Percentiles rank a stretch among this genome's conserved stretches.
These are phyloP conservation scores for Trypanosoma conorhini DNA, from an alignment of 208 protist species.

Conservation along the genomic window DNA sequence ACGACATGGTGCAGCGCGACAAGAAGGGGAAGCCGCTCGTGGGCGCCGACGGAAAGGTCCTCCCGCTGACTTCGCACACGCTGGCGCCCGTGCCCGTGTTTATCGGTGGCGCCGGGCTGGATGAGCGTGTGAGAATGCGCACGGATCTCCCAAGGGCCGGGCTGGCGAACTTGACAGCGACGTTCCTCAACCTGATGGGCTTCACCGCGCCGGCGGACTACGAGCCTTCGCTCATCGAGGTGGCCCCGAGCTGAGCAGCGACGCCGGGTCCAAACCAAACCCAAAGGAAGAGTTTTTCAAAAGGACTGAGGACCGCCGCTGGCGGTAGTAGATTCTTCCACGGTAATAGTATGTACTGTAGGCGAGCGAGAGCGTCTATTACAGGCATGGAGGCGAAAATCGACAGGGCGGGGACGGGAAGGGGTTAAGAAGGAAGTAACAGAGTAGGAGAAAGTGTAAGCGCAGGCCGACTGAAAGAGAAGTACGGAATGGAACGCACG, in stretches of 20 bases:
- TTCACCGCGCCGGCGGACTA: constrained; percentile 91
- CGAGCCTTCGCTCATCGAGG: constrained; percentile 78
- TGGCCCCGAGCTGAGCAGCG: constrained; percentile 7
- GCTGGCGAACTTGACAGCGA: constrained; percentile 94
- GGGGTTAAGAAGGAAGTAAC: not conserved
- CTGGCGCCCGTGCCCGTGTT: constrained; percentile 91
- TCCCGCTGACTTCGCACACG: constrained; percentile 93
- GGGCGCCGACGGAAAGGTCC: constrained; percentile 63
- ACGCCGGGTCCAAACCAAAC: not conserved
- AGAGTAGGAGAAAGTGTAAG: not conserved
- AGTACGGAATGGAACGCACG: not conserved
- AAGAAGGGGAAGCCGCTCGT: constrained; percentile 90
- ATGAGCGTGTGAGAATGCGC: constrained; percentile 81
- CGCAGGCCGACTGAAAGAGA: not conserved
- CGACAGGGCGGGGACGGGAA: not conserved
- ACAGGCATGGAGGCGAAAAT: not conserved
- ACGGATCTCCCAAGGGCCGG: constrained; percentile 84
- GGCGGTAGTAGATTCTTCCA: not conserved
- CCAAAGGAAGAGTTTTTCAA: too few species aligned
- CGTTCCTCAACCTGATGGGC: constrained; percentile 94
- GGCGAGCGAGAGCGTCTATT: not conserved
- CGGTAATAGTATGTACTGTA: not conserved
- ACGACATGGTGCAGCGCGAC: constrained; percentile 95
- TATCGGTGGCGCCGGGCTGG: constrained; percentile 88
- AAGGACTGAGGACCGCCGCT: not conserved